A percentile compares a stretch with the other conserved stretches of the same genome.
Conservation (phyloP, 2,329 filamentous ascomycete genomes). For the Epicoccum sorghinum region DNA sequence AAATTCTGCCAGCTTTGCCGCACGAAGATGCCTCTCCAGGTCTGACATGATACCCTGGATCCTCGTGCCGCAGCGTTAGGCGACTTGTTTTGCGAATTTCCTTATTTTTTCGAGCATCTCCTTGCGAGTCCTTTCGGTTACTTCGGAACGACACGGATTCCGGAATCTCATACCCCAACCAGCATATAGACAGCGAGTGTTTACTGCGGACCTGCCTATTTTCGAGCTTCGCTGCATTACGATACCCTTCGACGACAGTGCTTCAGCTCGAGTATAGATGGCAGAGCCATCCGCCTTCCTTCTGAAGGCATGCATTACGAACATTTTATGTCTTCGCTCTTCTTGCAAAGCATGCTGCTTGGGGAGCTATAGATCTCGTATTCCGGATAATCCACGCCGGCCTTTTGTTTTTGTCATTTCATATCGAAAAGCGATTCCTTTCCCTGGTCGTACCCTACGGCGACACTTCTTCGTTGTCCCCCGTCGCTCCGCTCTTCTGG, state of each 20-base stretch:
- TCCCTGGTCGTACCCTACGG: conserved; percentile 42
- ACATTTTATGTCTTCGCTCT: conserved; percentile 48
- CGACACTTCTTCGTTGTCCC: conserved; percentile 39
- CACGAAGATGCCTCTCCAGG: conserved; percentile 39
- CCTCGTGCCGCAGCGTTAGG: conserved; percentile 26
- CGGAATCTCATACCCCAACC: conserved; percentile 55
- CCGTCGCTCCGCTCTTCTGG: conserved; percentile 34
- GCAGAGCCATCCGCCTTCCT: conserved; percentile 41
- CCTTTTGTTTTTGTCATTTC: conserved; percentile 39
- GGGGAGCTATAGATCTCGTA: conserved; percentile 50
- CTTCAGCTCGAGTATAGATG: conserved; percentile 46
- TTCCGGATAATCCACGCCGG: conserved; percentile 47
- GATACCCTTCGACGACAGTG: conserved; percentile 46
- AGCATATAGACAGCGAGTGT: conserved; percentile 60
- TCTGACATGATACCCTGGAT: conserved; percentile 31
- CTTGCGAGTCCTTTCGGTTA: conserved; percentile 43
- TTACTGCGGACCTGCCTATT: conserved; percentile 51
- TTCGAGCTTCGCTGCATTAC: conserved; percentile 48
- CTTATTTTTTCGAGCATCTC: conserved; percentile 36
- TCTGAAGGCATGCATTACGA: conserved; percentile 46
- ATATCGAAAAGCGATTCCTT: conserved; percentile 50
- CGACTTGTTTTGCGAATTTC: conserved; percentile 32
- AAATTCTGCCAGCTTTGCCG: conserved; percentile 38
- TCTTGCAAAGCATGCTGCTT: conserved; percentile 48
- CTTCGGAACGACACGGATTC: conserved; percentile 46